These are phyloP conservation scores for Forsythia viridissima DNA, from an alignment of 257 asterid species.

Conservation along the genomic window DNA sequence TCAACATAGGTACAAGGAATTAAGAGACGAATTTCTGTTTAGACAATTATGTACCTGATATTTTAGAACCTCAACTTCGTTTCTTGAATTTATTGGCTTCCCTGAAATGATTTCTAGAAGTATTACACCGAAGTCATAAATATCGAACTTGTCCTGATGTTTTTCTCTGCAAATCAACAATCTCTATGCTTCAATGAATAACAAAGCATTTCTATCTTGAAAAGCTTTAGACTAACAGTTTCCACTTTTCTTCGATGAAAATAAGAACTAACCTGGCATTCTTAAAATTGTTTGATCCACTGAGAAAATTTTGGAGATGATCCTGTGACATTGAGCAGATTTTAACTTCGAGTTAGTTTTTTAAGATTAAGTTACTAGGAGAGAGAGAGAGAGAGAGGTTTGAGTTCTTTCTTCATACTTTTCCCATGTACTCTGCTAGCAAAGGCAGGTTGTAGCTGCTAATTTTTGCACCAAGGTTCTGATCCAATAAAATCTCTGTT, in stretches of 20 bases:
- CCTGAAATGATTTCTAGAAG: constrained; percentile 74
- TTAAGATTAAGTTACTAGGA: not conserved
- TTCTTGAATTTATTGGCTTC: constrained; percentile 47
- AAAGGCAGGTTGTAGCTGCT: constrained; percentile 72
- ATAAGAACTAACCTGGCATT: constrained; percentile 45
- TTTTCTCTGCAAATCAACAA: constrained; percentile 45
- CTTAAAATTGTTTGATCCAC: constrained; percentile 47
- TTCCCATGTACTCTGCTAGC: constrained; percentile 54
- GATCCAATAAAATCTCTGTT: constrained; percentile 74
- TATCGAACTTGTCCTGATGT: constrained; percentile 65
- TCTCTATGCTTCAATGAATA: not conserved
- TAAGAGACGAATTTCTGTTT: not conserved
- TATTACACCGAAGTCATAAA: constrained; percentile 75
- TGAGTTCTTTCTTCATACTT: constrained; percentile 39
- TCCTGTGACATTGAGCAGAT: constrained; percentile 46
- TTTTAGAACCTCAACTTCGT: constrained; percentile 46
- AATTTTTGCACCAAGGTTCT: constrained; percentile 66
- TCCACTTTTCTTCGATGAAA: not conserved
- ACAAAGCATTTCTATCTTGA: not conserved
- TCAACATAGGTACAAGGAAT: not conserved
- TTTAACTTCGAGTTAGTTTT: constrained; percentile 9
- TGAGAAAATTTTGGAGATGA: constrained; percentile 26
- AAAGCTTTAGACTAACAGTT: not conserved
- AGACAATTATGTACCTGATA: constrained; percentile 49
- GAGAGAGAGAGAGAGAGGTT: not conserved